Base-by-base conservation (phyloP, 2,329 filamentous ascomycete species). In the Capronia epimyces region DNA sequence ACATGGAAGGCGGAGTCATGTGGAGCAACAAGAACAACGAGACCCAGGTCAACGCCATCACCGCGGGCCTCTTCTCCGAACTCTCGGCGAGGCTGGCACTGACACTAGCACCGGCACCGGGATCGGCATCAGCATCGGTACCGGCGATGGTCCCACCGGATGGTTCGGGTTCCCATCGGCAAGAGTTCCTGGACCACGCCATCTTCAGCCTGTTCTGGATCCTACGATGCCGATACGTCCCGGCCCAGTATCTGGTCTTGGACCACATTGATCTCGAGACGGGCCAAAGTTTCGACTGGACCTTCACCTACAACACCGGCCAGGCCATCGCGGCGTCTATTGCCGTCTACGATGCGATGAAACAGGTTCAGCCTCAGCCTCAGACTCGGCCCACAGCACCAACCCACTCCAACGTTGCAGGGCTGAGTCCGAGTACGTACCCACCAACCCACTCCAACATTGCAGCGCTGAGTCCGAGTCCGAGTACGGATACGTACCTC, bases 241-340 rank as follows among this genome's bases (percentile, higher is more conserved):
- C 25, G 9, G 37, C 47, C 32, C 29, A 46, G 12, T 44, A 37
- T 42, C 3, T 58, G 12, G 53, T 56, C n/a, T 31, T 53, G 36
- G 53, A 58, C 43, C 44, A 52, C 34, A 47, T 56, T 24, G 48
- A 53, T 18, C 48, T 56, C 40, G 18, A 37, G 5, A 50, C 50
- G 10, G 45, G 48, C 15, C 24, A 48, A n/a, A 22, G 13, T n/a
- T 45, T 49, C 24, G 41, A 54, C 21, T 56, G 53, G 53, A 54
- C 48, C 9, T 56, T 54, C 48, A 58, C 53, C 7, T 58, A 58
- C 31, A 58, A 51, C n/a, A 58, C 53, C 3, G 56, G 56, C 31
- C 53, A 56, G 37, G 52, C 56, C 15, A 56, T 58, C 29, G 53
- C 47, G 9, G 56, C 53, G 9, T 46, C 47, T 3, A 22, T 54